phyloP scores from a whole-genome alignment of 805 yeast species.

The Cyberlindnera suaveolens region DNA sequence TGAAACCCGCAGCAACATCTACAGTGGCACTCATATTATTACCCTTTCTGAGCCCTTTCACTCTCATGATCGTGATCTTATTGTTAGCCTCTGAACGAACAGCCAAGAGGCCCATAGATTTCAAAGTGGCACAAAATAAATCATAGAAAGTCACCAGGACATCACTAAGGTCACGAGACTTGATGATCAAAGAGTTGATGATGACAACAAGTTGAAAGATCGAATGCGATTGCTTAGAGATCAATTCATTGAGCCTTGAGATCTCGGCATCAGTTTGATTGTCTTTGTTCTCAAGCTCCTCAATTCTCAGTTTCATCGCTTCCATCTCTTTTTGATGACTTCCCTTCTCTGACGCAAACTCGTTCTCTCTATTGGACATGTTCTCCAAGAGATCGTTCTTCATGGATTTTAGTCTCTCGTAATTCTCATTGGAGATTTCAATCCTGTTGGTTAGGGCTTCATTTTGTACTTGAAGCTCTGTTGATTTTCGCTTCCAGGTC shows the following conservation, averaged over 20 bases:
- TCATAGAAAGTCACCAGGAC: constrained; percentile 24
- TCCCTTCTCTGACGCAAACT: constrained; percentile 48
- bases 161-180: constrained; percentile 39
- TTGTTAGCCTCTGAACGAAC: constrained; percentile 34
- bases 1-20: constrained; percentile 36
- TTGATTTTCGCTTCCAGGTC: not conserved
- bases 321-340: constrained; percentile 44
- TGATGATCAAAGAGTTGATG: constrained; percentile 25
- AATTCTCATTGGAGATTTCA: constrained; percentile 16
- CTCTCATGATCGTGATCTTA: constrained; percentile 50
- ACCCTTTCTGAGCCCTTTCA: constrained; percentile 63
- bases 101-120: constrained; percentile 62
- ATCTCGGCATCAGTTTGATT: constrained; percentile 22
- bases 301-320: constrained; percentile 35
- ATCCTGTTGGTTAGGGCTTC: constrained; percentile 2
- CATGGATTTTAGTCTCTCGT: constrained; percentile 29
- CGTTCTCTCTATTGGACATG: constrained; percentile 59
- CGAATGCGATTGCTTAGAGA: constrained; percentile 21
- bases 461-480: constrained; percentile 1
- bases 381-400: constrained; percentile 63
- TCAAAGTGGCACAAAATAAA: constrained; percentile 16
- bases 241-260: not conserved
- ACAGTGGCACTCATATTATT: constrained; percentile 29
- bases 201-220: constrained; percentile 27
- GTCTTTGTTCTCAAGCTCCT: constrained; percentile 43